Evolutionary conservation across 2,329 filamentous ascomycete species (phyloP).

Genomic region (Pseudogymnoascus sp.): DNA sequence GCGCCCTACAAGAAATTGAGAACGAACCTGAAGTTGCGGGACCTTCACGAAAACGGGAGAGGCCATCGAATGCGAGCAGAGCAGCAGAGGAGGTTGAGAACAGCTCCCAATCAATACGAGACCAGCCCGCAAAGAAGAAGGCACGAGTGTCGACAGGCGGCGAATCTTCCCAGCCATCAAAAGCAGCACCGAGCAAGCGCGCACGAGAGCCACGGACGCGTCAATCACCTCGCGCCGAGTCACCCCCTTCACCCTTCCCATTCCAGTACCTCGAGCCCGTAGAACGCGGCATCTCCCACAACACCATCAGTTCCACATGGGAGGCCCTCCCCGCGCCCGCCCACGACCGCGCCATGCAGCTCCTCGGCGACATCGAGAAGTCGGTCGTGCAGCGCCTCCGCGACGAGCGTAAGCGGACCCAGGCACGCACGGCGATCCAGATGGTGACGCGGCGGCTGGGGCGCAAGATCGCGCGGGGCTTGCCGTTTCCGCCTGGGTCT

Average conservation of each 20-base stretch:
- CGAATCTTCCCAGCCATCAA: slow-evolving; percentile 8
- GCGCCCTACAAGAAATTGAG: not conserved
- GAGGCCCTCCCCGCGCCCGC: slow-evolving; percentile 45
- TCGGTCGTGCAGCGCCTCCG: slow-evolving; percentile 51
- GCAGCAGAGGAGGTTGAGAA: not conserved
- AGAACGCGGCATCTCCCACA: slow-evolving; percentile 48
- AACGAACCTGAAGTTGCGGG: not conserved
- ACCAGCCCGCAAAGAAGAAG: not conserved
- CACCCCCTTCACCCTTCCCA: slow-evolving; percentile 15
- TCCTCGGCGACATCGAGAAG: slow-evolving; percentile 51
- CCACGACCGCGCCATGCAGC: slow-evolving; percentile 44
- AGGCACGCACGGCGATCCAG: slow-evolving; percentile 42
- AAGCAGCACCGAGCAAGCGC: not conserved
- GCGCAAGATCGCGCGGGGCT: slow-evolving; percentile 47
- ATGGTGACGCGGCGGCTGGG: slow-evolving; percentile 47
- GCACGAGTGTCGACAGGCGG: not conserved
- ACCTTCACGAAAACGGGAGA: not conserved
- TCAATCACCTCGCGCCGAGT: not conserved
- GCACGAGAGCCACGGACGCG: not conserved
- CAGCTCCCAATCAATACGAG: not conserved
- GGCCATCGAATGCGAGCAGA: not conserved
- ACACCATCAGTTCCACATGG: slow-evolving; percentile 63
- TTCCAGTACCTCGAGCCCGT: slow-evolving; percentile 45
- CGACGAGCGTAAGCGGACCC: slow-evolving; percentile 36
- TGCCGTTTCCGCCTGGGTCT: slow-evolving; percentile 56